phyloP scores from a whole-genome alignment of 768 basidiomycete genomes.

The Hydnomerulius pinastri region DNA sequence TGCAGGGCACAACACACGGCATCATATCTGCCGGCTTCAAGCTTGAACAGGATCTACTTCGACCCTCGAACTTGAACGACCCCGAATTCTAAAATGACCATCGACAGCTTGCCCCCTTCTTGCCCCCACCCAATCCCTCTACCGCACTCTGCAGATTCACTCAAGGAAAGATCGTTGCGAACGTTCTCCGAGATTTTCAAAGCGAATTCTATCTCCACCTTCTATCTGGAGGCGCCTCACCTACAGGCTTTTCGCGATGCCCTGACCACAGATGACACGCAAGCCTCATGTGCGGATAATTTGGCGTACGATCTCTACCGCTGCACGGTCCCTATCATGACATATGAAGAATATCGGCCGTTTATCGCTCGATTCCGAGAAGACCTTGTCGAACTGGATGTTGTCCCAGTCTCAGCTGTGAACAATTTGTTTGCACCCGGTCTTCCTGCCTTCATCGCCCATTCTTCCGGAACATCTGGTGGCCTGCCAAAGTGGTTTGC shows the following conservation, averaged over 20 bases:
- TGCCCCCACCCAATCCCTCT: neutral
- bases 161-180: neutral
- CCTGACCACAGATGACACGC: neutral
- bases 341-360: slow-evolving; percentile 18
- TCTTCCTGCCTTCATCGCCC: slow-evolving; percentile 17
- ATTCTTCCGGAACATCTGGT: slow-evolving; percentile 23
- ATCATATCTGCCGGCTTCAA: no score
- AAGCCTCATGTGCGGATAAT: neutral
- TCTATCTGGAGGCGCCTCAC: neutral
- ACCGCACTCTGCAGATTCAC: neutral
- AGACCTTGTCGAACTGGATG: slow-evolving; percentile 5
- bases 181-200: neutral
- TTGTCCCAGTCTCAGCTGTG: neutral
- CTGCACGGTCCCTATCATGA: slow-evolving; percentile 11
- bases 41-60: no score
- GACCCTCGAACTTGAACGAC: no score
- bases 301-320: slow-evolving; percentile 11
- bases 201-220: neutral
- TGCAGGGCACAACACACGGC: no score
- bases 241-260: neutral
- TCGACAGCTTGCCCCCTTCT: neutral
- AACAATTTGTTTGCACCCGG: slow-evolving; percentile 17
- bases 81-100: no score
- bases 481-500: slow-evolving; percentile 12
- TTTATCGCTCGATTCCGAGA: slow-evolving; percentile 9